Evolutionary conservation across 768 basidiomycete species (phyloP).

Genomic region (Russula emetica): DNA sequence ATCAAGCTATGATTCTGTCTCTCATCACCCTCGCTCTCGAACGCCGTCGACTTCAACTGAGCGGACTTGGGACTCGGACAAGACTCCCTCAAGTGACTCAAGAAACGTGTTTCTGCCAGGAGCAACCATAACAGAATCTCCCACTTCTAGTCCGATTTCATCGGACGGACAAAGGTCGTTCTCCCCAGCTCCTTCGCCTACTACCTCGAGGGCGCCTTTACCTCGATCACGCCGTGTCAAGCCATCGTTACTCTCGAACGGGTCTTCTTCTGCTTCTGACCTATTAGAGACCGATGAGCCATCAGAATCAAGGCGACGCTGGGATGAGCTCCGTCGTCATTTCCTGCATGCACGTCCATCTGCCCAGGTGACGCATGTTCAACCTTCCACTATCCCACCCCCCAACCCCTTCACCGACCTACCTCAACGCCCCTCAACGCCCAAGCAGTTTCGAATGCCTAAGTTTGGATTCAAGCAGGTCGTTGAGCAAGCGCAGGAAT

Average conservation of each 20-base stretch:
- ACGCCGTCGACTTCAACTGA: background rate
- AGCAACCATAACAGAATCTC: constrained; percentile 13
- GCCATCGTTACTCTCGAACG: constrained; percentile 23
- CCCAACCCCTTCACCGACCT: background rate
- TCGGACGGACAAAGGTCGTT: constrained; percentile 6
- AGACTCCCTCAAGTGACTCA: background rate
- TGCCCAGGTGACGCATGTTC: constrained; percentile 22
- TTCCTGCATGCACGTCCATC: constrained; percentile 39
- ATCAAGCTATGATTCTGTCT: constrained; percentile 1
- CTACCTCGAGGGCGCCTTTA: background rate
- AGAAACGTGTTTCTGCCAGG: constrained; percentile 5
- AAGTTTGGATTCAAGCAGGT: constrained; percentile 57
- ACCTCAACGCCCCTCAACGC: constrained; percentile 25
- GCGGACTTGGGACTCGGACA: background rate
- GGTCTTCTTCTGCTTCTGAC: constrained; percentile 19
- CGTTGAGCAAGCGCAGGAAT: constrained; percentile 58
- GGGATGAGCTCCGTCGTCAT: constrained; percentile 53
- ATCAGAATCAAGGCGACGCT: constrained; percentile 43
- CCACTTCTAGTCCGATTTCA: constrained; percentile 12
- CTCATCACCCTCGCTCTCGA: background rate
- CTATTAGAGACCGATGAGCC: constrained; percentile 2
- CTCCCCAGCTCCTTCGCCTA: background rate
- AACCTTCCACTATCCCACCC: constrained; percentile 27
- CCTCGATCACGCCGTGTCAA: constrained; percentile 20
- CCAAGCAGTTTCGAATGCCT: constrained; percentile 43